phyloP scores from a whole-genome alignment of 1,139 yeast species.

The Geotrichum cucujoidarum region DNA sequence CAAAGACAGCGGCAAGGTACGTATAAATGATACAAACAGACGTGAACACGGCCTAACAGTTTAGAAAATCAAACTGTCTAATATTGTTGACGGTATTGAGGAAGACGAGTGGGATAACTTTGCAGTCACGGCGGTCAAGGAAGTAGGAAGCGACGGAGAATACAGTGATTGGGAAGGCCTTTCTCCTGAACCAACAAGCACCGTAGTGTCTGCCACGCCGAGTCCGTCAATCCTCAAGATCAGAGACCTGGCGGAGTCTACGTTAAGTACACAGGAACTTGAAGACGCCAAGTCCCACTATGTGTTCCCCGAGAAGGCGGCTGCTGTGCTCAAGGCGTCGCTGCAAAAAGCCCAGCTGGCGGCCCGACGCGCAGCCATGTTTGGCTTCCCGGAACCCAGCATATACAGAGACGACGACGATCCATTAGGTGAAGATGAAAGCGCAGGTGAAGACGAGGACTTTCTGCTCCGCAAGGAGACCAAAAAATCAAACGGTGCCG shows the following conservation, averaged over 20 bases:
- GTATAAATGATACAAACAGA: too few relatives aligned
- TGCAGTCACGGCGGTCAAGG: background rate
- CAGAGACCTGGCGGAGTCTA: background rate
- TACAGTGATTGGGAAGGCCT: conserved; percentile 4
- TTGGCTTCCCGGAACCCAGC: conserved; percentile 24
- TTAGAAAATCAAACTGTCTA: too few relatives aligned
- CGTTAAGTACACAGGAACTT: conserved; percentile 1
- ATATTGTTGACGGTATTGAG: too few relatives aligned
- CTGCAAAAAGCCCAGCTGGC: conserved; percentile 35
- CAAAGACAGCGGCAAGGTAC: too few relatives aligned
- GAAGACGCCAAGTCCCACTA: conserved; percentile 25
- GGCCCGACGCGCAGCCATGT: conserved; percentile 30
- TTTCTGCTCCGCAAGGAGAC: background rate
- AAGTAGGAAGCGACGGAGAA: background rate
- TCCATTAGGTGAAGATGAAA: conserved; percentile 8
- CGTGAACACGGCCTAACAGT: too few relatives aligned
- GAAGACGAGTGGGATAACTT: background rate
- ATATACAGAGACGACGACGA: conserved; percentile 22
- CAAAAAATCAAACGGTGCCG: background rate
- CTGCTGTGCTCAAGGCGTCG: conserved; percentile 36
- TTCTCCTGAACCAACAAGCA: background rate
- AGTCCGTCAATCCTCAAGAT: background rate
- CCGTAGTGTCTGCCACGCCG: background rate
- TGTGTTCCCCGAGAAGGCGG: conserved; percentile 33
- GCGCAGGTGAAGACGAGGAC: background rate